Evolutionary conservation across 192 early-diverging fungal species (phyloP), one percentile per base, ranked within the genome.

Genomic region (Backusella parvicylindrica): DNA sequence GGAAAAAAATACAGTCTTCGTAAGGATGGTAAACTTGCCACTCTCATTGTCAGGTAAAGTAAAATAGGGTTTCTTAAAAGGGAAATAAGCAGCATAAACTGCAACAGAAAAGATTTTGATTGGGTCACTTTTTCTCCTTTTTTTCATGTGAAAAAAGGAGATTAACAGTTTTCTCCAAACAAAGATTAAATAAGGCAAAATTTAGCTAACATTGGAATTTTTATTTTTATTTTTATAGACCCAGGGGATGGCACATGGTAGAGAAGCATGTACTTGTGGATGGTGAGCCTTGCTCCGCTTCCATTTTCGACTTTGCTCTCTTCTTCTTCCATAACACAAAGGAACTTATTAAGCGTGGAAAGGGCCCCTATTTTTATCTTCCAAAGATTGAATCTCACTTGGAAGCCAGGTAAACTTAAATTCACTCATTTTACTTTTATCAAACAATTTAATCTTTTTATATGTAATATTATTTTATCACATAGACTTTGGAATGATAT

Each of bases 271-370:
- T 98, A 64, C 82, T 96, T 50, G 81, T 98, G 41, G 97, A 98
- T 80, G 94, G 94, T 32, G 89, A 94, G 86, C 91, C 95, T 75
- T 86, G 85, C 70, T 98, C 97, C 13, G 97, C 90, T 18, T 97
- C 96, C 33, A 90, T 98, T 81, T 98, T 98, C 78, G 97, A 98
- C 84, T 98, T 98, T 86, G 97, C 84, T 63, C 87, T 98, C 75
- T 98, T 96, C 88, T 98, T 97, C 84, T 98, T 95, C 93, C 97
- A 98, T 89, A 98, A 98, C 85, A 95, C 92, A 78, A 86, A 88
- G 64, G 90, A 94, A 79, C 78, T 90, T 16, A 75, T 97, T 71
- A 89, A 89, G 43, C 87, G 87, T 18, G 97, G 97, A 49, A 88
- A 90, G 75, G 97, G 97, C 21, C 97, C 97, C 41, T 98, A 98